Evolutionary conservation across 805 yeast genomes (phyloP).

Genomic region (Hemisphaericaspora nanyangensis): DNA sequence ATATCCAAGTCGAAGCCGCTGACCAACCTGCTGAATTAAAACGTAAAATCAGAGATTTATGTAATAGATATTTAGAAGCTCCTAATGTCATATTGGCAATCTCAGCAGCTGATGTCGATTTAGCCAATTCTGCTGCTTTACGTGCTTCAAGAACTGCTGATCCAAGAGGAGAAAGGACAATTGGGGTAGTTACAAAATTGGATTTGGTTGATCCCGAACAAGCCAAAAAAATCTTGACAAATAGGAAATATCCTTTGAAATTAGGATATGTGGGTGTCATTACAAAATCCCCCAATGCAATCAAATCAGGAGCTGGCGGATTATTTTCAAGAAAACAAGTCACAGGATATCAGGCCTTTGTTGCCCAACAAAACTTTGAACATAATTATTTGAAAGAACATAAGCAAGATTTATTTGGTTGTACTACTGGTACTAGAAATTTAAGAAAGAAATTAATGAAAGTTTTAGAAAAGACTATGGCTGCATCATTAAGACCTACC

Average conservation of each 20-base stretch:
- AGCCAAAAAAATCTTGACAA: slow-evolving; percentile 66
- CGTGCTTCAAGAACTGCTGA: slow-evolving; percentile 87
- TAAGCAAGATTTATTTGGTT: slow-evolving; percentile 55
- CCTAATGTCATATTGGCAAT: slow-evolving; percentile 96
- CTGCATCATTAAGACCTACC: slow-evolving; percentile 82
- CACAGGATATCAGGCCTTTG: slow-evolving; percentile 57
- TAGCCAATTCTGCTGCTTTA: slow-evolving; percentile 93
- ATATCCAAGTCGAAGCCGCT: slow-evolving; percentile 93
- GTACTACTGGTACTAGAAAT: slow-evolving; percentile 70
- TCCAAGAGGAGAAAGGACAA: slow-evolving; percentile 92
- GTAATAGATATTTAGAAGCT: slow-evolving; percentile 79
- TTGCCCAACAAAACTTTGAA: slow-evolving; percentile 62
- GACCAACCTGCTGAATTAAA: slow-evolving; percentile 90
- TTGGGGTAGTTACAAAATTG: slow-evolving; percentile 92
- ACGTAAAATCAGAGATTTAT: slow-evolving; percentile 69
- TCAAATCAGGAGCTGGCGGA: slow-evolving; percentile 14
- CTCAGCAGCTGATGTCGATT: slow-evolving; percentile 95
- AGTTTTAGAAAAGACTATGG: slow-evolving; percentile 89
- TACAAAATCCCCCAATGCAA: slow-evolving; percentile 63
- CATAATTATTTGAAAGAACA: slow-evolving; percentile 58
- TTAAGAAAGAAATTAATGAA: slow-evolving; percentile 78
- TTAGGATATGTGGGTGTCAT: slow-evolving; percentile 99
- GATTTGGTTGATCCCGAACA: slow-evolving; percentile 79
- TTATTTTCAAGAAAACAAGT: slow-evolving; percentile 46
- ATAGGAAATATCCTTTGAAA: slow-evolving; percentile 80